Percentiles rank a stretch among this genome's conserved stretches.
These are phyloP conservation scores for Schizothecium vesticola DNA, from an alignment of 495 filamentous ascomycete species.

Conservation along the genomic window DNA sequence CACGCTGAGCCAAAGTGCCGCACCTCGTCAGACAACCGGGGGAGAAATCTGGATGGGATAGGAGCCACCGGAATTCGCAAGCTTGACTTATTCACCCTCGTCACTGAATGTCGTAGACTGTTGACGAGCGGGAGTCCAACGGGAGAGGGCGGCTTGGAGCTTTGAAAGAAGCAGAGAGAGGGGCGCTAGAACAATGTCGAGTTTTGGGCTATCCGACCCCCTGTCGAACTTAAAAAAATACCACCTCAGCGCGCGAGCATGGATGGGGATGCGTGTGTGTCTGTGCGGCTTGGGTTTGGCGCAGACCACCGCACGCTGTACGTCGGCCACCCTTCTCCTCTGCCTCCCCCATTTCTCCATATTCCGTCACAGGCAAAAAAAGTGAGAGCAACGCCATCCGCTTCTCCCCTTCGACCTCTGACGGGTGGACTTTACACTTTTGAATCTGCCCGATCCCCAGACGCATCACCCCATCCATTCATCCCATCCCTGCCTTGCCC, in stretches of 20 bases:
- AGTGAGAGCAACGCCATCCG: conserved; percentile 1
- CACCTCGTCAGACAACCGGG: too few species aligned
- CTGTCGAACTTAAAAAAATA: neutral
- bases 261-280: neutral
- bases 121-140: neutral
- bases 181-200: neutral
- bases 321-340: neutral
- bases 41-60: neutral
- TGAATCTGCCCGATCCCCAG: conserved; percentile 4
- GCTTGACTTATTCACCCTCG: neutral
- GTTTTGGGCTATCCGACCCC: neutral
- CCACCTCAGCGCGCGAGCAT: neutral
- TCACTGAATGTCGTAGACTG: neutral
- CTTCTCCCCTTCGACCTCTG: conserved; percentile 1
- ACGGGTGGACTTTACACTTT: conserved; percentile 1
- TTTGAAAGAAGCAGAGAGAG: neutral
- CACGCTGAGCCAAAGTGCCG: neutral
- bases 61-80: neutral
- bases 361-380: conserved; percentile 4
- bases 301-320: neutral
- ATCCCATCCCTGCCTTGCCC: conserved; percentile 5
- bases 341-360: conserved; percentile 7
- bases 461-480: neutral
- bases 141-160: neutral
- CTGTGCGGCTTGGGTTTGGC: neutral